Evolutionary conservation across 257 asterid species (phyloP).

Genomic region (Buddleja alternifolia): DNA sequence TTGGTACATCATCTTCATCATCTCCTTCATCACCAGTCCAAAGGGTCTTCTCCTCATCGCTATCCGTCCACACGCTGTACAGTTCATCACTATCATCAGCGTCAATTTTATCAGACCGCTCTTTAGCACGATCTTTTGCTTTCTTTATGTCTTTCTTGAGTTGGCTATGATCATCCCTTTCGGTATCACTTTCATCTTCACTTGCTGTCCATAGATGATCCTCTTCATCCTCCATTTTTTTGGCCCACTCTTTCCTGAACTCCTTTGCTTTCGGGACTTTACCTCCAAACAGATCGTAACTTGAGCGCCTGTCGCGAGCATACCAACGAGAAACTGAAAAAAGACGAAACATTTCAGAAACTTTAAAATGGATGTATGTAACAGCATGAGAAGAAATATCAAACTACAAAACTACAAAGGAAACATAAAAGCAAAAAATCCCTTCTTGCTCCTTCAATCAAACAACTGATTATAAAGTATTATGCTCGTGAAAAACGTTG

Average conservation of each 20-base stretch:
- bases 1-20: slow-evolving; percentile 73
- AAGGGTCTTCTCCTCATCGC: slow-evolving; percentile 82
- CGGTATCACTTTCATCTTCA: slow-evolving; percentile 67
- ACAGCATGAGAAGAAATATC: neutral
- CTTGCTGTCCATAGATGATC: slow-evolving; percentile 91
- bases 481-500: neutral
- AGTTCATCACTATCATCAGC: slow-evolving; percentile 92
- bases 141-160: slow-evolving; percentile 74
- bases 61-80: slow-evolving; percentile 66
- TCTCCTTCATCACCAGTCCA: slow-evolving; percentile 94
- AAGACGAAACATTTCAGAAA: slow-evolving; percentile 11
- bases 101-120: slow-evolving; percentile 59
- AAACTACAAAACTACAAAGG: neutral
- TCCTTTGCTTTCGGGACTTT: slow-evolving; percentile 67
- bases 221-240: slow-evolving; percentile 85
- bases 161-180: slow-evolving; percentile 46
- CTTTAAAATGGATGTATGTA: neutral
- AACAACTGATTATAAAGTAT: neutral
- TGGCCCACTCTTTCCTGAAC: slow-evolving; percentile 79
- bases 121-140: slow-evolving; percentile 70
- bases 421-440: neutral
- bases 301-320: slow-evolving; percentile 59
- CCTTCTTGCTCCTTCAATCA: neutral
- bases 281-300: slow-evolving; percentile 75
- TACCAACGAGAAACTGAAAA: slow-evolving; percentile 62